Conservation (phyloP, 192 early-diverging fungal species). For the Phlyctochytrium bullatum region DNA sequence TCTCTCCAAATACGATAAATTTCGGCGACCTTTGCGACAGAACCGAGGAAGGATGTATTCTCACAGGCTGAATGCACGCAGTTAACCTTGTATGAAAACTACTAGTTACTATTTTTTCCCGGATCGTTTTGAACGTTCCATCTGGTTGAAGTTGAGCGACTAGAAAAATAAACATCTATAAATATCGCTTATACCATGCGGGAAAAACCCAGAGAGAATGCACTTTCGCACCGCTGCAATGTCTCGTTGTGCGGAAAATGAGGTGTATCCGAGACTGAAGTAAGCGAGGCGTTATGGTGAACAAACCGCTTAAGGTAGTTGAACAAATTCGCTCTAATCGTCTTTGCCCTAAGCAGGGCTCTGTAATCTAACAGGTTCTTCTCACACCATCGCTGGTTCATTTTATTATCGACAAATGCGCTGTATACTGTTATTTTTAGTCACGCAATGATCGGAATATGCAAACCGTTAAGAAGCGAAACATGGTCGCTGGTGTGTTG, state of each 20-base stretch:
- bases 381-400: constrained; percentile 46
- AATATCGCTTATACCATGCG: constrained; percentile 36
- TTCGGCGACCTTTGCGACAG: constrained; percentile 45
- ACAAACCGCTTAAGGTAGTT: constrained; percentile 51
- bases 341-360: constrained; percentile 38
- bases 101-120: constrained; percentile 50
- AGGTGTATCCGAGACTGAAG: constrained; percentile 36
- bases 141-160: constrained; percentile 66
- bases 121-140: constrained; percentile 66
- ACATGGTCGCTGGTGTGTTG: constrained; percentile 35
- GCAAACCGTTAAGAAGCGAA: constrained; percentile 33
- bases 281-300: background rate
- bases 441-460: too few relatives aligned
- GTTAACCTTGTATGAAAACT: constrained; percentile 16
- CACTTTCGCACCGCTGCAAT: constrained; percentile 62
- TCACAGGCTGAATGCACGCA: constrained; percentile 15
- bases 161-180: background rate
- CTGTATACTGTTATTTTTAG: constrained; percentile 48
- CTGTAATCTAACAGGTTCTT: constrained; percentile 67
- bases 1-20: constrained; percentile 52
- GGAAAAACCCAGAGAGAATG: constrained; percentile 71
- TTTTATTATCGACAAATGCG: constrained; percentile 44
- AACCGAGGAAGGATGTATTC: constrained; percentile 48
- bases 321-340: constrained; percentile 35
- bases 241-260: constrained; percentile 35